Base-by-base conservation (phyloP, 768 basidiomycete species). In the Rubroboletus pulcherrimus region DNA sequence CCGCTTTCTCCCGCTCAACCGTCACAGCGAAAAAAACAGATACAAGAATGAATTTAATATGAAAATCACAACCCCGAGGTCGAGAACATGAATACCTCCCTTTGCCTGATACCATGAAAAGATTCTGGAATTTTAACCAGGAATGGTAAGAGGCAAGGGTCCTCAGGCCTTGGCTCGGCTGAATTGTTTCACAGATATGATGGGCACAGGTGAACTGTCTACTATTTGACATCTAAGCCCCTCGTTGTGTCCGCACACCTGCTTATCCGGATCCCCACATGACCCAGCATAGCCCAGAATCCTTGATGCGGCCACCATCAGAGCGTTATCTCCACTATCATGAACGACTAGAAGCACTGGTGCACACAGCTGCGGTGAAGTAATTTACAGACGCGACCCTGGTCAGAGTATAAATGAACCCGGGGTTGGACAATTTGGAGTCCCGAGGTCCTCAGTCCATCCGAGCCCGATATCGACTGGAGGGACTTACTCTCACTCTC, bases 351-450 rank as follows among this genome's bases (percentile, higher is more conserved):
- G 3, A 33, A 46, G 33, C 44, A 34, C 33, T 43, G 46, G 29
- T 30, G 29, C 5, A 47, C 51, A 54, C 37, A 34, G 37, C 24
- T 5, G 30, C 30, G n/a, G 37, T 26, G 12, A 26, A n/a, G 38
- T 5, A 11, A 37, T 7, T 14, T 46, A 30, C n/a, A 8, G 21
- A 15, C 29, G n/a, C 7, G 9, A 40, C 44, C 21, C 19, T 19
- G 31, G 11, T 14, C n/a, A 12, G 19, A 12, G 41, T 59, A 54
- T 54, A 60, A 59, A 40, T 34, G 2, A 31, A 52, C 19, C 24
- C 29, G 31, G 33, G 34, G 19, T 34, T 5, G 35, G 24, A 26
- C 14, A 8, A 21, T 29, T 14, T 21, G 39, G 31, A 19, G n/a
- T n/a, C n/a, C n/a, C 3, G 5, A 10, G 19, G 9, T 4, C 14